phyloP scores from a whole-genome alignment of 768 basidiomycete genomes.

The Serendipita sp. region DNA sequence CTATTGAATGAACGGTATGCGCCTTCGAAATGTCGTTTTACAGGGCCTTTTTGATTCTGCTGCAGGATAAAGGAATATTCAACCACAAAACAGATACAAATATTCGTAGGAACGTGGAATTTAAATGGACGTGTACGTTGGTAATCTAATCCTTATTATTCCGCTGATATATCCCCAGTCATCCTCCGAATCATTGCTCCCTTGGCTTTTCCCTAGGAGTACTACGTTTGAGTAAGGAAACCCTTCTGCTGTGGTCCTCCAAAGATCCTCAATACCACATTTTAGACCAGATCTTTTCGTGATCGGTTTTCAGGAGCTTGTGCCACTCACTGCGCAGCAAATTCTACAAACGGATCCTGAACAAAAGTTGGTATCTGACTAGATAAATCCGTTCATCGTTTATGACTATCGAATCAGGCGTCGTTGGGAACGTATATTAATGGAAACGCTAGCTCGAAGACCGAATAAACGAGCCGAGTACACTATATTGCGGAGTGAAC shows the following conservation, averaged over 20 bases:
- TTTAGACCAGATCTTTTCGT: slow-evolving; percentile 75
- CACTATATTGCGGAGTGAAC: slow-evolving; percentile 79
- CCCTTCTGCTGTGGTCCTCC: background rate
- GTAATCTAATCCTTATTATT: background rate
- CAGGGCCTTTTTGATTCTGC: slow-evolving; percentile 4
- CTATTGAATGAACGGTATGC: slow-evolving; percentile 52
- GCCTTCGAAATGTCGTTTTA: background rate
- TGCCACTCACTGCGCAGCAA: slow-evolving; percentile 93
- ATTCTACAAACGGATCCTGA: slow-evolving; percentile 93
- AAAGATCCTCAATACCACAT: slow-evolving; percentile 8
- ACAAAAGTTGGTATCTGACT: slow-evolving; percentile 39
- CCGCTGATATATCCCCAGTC: slow-evolving; percentile 26
- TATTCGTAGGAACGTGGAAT: slow-evolving; percentile 93
- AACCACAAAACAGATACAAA: slow-evolving; percentile 44
- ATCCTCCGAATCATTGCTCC: slow-evolving; percentile 64
- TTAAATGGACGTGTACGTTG: slow-evolving; percentile 65
- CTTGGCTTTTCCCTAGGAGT: slow-evolving; percentile 75
- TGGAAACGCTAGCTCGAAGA: slow-evolving; percentile 59
- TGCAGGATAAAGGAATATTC: slow-evolving; percentile 72
- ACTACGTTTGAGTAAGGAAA: slow-evolving; percentile 34
- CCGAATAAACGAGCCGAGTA: slow-evolving; percentile 58
- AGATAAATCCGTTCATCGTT: background rate
- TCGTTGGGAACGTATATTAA: slow-evolving; percentile 70
- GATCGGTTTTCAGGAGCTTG: slow-evolving; percentile 92
- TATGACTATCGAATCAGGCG: slow-evolving; percentile 34